Evolutionary conservation across 2,329 filamentous ascomycete genomes (phyloP), one percentile per base, ranked within the genome.

Genomic region (Fusarium pseudograminearum): DNA sequence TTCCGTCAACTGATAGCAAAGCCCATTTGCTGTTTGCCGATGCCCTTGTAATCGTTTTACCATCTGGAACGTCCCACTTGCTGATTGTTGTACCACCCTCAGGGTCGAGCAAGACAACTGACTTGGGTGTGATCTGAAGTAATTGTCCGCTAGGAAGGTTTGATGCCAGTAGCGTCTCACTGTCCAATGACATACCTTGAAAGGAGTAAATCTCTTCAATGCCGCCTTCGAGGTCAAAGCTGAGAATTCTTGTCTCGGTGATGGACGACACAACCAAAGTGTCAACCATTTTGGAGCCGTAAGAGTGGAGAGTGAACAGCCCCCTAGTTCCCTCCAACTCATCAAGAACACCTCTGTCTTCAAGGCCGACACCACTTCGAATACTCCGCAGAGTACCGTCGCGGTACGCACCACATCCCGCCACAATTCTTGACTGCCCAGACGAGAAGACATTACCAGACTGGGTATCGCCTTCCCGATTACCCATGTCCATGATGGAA

Each of bases 401-500:
- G 69, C 92, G 90, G 76, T 93, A 96, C 0, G 93, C 94, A 30
- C 96, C 96, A 57, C 94, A 98, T 1, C 94, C 95, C 4, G 95
- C 94, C 14, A 99, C 93, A 65, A 99, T 92, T 40, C 94, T 89
- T 46, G 96, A 94, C 80, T 99, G 95, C 0, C 96, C 96, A 1
- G 95, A 97, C 0, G 94, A 97, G 76, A 97, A 99, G 67, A 96
- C 93, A 74, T 96, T 97, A 5, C 91, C 91, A 20, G 84, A 80
- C 61, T 93, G 90, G 11, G 86, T 89, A 68, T 96, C 91, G 24
- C 91, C 91, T 63, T 93, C 90, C 58, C 93, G 86, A 72, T 93
- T 94, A 1, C 94, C 95, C 85, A 98, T 92, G 75, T 98, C 96
- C 93, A 98, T 97, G 18, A 99, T 89, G 2, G 92, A 91, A 73